Conservation (phyloP, 2,329 filamentous ascomycete species). For the Pyrenophora graminea region DNA sequence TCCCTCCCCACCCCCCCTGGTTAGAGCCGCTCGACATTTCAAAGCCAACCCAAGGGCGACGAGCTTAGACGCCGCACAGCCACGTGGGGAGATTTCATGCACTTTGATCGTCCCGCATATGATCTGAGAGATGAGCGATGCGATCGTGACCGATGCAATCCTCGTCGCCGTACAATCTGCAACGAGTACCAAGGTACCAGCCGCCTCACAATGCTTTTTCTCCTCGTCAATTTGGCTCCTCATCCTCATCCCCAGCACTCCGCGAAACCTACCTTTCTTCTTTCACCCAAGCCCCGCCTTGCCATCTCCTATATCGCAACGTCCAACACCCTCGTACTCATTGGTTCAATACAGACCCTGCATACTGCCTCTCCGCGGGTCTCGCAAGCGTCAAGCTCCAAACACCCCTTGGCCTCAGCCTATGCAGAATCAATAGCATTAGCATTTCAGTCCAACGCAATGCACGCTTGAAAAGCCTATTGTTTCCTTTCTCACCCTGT, state of each 20-base stretch:
- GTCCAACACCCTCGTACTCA: neutral
- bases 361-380: constrained; percentile 2
- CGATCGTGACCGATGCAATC: constrained; percentile 2
- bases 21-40: neutral
- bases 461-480: too few species aligned
- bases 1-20: neutral
- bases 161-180: neutral
- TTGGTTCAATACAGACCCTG: constrained; percentile 1
- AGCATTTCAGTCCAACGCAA: too few species aligned
- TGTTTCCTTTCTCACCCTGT: too few species aligned
- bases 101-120: constrained; percentile 5
- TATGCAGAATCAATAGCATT: too few species aligned
- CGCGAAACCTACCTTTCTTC: constrained; percentile 7
- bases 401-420: constrained; percentile 1
- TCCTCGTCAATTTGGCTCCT: neutral
- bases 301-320: neutral
- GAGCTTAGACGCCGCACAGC: constrained; percentile 2
- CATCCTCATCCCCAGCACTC: neutral
- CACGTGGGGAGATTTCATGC: constrained; percentile 6
- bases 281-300: neutral
- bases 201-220: constrained; percentile 4
- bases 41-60: neutral
- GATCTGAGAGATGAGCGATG: constrained; percentile 4
- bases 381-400: constrained; percentile 3
- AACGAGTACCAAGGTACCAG: constrained; percentile 4